These are phyloP conservation scores for Nasturtium officinale DNA, from an alignment of 345 rosid genomes.

Conservation along the genomic window DNA sequence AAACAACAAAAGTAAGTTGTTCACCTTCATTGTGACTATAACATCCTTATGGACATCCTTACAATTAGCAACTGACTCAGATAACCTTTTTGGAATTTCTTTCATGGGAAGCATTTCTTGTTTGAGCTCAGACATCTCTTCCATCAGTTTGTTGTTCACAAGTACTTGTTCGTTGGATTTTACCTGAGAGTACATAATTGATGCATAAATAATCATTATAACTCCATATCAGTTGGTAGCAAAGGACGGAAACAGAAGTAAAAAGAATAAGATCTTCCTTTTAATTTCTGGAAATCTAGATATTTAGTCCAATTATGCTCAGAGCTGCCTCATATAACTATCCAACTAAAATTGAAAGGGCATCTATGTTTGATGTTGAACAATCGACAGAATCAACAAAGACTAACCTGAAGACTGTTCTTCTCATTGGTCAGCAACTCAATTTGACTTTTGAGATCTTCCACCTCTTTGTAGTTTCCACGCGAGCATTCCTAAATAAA, in stretches of 20 bases:
- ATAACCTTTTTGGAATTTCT: slow-evolving; percentile 59
- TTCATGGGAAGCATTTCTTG: slow-evolving; percentile 47
- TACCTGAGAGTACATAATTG: slow-evolving; percentile 50
- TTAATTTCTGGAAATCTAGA: neutral
- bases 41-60: slow-evolving; percentile 56
- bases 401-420: slow-evolving; percentile 68
- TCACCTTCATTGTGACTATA: slow-evolving; percentile 63
- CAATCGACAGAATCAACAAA: slow-evolving; percentile 7
- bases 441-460: slow-evolving; percentile 62
- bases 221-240: neutral
- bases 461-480: slow-evolving; percentile 48
- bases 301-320: slow-evolving; percentile 3
- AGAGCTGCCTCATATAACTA: neutral
- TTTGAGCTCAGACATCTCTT: slow-evolving; percentile 66
- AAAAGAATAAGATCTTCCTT: neutral
- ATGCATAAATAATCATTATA: slow-evolving; percentile 13
- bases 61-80: slow-evolving; percentile 55
- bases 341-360: slow-evolving; percentile 8
- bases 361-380: slow-evolving; percentile 7
- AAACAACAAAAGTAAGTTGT: slow-evolving; percentile 19
- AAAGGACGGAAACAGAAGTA: neutral
- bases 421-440: slow-evolving; percentile 62
- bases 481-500: slow-evolving; percentile 24
- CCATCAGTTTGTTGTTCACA: slow-evolving; percentile 53
- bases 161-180: slow-evolving; percentile 58